A percentile compares a stretch with the other conserved stretches of the same genome.
Evolutionary conservation across 2,329 filamentous ascomycete genomes (phyloP).

Genomic region (Grosmannia huntii): DNA sequence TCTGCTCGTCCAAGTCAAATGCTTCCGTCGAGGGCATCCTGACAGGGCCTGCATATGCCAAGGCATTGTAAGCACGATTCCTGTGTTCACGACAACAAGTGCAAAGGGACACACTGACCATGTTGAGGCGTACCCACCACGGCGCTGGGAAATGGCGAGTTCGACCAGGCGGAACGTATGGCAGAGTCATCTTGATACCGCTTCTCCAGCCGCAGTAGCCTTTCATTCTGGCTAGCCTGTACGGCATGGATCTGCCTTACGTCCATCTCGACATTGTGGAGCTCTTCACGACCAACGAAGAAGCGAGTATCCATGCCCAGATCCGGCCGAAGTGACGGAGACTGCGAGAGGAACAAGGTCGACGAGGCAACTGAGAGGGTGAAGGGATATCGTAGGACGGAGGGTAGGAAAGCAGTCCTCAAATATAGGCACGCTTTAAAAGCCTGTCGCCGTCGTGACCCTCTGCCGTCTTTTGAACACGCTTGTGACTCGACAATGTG

Average conservation of each 20-base stretch:
- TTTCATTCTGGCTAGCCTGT: slow-evolving; percentile 49
- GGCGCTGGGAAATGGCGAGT: slow-evolving; percentile 81
- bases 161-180: slow-evolving; percentile 77
- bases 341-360: background rate
- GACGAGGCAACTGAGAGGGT: background rate
- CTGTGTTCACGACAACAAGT: no score
- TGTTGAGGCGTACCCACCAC: slow-evolving; percentile 75
- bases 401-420: background rate
- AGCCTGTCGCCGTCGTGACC: background rate
- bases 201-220: slow-evolving; percentile 49
- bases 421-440: background rate
- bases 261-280: slow-evolving; percentile 58
- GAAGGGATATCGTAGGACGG: background rate
- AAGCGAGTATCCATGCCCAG: slow-evolving; percentile 53
- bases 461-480: background rate
- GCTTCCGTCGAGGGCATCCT: slow-evolving; percentile 71
- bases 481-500: background rate
- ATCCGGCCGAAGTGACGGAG: background rate
- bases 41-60: slow-evolving; percentile 48
- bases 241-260: slow-evolving; percentile 53
- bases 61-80: background rate
- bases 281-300: slow-evolving; percentile 46
- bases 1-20: slow-evolving; percentile 85
- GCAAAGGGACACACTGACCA: slow-evolving; percentile 36
- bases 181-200: slow-evolving; percentile 55